A percentile compares a stretch with the other conserved stretches of the same genome.
These are phyloP conservation scores for Xylaria nigripes DNA, from an alignment of 495 filamentous ascomycete genomes.

Conservation along the genomic window DNA sequence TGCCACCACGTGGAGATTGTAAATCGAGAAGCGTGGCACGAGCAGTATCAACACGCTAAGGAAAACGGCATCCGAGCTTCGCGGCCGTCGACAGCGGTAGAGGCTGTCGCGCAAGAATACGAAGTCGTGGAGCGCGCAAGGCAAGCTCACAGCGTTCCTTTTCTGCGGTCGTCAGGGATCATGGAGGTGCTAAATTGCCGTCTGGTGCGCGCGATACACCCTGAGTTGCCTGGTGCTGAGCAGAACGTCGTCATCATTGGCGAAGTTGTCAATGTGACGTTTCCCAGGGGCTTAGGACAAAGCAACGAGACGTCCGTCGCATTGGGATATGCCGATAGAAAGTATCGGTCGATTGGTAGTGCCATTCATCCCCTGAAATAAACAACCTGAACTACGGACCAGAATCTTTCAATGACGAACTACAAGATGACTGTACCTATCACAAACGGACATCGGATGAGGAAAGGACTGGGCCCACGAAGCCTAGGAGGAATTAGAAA, in stretches of 20 bases:
- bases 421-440: not conserved
- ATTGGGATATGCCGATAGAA: conserved; percentile 7
- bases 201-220: conserved; percentile 4
- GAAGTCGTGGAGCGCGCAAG: not conserved
- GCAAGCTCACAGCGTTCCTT: conserved; percentile 4
- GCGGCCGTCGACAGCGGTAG: not conserved
- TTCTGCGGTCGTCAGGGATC: not conserved
- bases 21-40: conserved; percentile 6
- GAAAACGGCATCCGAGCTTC: not conserved
- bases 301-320: not conserved
- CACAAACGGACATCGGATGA: too few relatives aligned
- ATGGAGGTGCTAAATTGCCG: conserved; percentile 7
- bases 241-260: conserved; percentile 9
- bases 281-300: not conserved
- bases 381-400: not conserved
- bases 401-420: too few relatives aligned
- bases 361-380: not conserved
- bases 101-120: not conserved
- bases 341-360: not conserved
- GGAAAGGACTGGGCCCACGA: too few relatives aligned
- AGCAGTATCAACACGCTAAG: conserved; percentile 6
- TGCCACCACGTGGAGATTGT: not conserved
- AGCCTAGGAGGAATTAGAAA: too few relatives aligned
- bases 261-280: conserved; percentile 1
- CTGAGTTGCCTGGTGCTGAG: conserved; percentile 1